Conservation (phyloP, 352 stramenopile genomes). For the Blastocystis sp. region DNA sequence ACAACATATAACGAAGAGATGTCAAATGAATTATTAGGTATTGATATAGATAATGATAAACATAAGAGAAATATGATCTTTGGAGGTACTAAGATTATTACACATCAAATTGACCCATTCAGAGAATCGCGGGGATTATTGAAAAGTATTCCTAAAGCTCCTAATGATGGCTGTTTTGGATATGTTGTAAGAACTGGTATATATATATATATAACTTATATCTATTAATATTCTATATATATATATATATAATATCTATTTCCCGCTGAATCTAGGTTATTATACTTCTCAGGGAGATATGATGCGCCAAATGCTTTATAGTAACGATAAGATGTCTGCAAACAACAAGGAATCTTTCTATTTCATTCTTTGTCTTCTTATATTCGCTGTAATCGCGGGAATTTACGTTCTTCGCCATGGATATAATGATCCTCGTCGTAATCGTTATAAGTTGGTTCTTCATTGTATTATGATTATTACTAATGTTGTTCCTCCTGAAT, state of each 20-base stretch:
- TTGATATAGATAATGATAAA: neutral
- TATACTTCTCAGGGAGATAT: slow-evolving; percentile 84
- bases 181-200: slow-evolving; percentile 83
- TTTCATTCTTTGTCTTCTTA: slow-evolving; percentile 76
- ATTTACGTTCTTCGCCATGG: slow-evolving; percentile 69
- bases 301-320: slow-evolving; percentile 91
- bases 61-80: slow-evolving; percentile 64
- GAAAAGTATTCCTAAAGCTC: slow-evolving; percentile 36
- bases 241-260: slow-evolving; percentile 31
- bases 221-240: too few relatives aligned
- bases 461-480: slow-evolving; percentile 96
- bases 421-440: slow-evolving; percentile 59
- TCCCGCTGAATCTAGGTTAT: slow-evolving; percentile 55
- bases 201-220: too few relatives aligned
- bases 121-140: too few relatives aligned
- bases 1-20: slow-evolving; percentile 54
- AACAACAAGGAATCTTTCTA: slow-evolving; percentile 79
- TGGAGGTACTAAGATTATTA: slow-evolving; percentile 56
- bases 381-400: slow-evolving; percentile 80
- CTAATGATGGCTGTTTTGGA: slow-evolving; percentile 58
- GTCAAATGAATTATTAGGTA: slow-evolving; percentile 40
- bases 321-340: slow-evolving; percentile 76
- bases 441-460: slow-evolving; percentile 78
- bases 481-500: slow-evolving; percentile 83
- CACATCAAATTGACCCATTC: neutral